Conservation (phyloP, 768 basidiomycete species). For the Holtermannia corniformis region DNA sequence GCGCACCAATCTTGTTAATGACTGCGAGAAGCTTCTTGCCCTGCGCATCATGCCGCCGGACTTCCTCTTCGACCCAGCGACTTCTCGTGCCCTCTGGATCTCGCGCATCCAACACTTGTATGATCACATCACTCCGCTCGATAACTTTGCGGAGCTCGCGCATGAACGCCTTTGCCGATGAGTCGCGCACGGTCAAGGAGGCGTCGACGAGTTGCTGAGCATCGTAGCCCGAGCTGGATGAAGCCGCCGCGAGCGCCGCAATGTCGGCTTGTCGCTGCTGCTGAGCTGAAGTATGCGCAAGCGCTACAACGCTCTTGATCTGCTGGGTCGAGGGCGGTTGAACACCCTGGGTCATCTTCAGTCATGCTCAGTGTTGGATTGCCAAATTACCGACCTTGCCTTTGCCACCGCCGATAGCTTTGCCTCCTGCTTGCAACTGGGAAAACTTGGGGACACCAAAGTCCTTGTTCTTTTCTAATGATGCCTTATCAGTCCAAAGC, state of each 20-base stretch:
- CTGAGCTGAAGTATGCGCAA: not conserved
- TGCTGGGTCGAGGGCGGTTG: not conserved
- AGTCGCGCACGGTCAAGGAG: constrained; percentile 38
- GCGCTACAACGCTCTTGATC: not conserved
- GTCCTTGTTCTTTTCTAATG: constrained; percentile 56
- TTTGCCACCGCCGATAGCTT: constrained; percentile 19
- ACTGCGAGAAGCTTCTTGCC: constrained; percentile 90
- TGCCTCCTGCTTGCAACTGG: constrained; percentile 51
- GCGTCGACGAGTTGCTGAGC: constrained; percentile 31
- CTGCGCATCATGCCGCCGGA: constrained; percentile 68
- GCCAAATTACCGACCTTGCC: constrained; percentile 15
- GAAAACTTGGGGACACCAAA: constrained; percentile 78
- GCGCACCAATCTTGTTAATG: constrained; percentile 89
- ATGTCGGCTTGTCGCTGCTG: constrained; percentile 5
- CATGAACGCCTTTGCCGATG: constrained; percentile 50
- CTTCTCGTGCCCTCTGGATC: constrained; percentile 93
- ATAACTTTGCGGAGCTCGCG: constrained; percentile 82
- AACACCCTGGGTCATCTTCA: not conserved
- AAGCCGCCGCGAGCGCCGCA: constrained; percentile 1
- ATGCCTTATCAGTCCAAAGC: not conserved
- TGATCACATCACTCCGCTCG: constrained; percentile 80
- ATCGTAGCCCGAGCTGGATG: constrained; percentile 1
- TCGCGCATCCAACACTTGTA: constrained; percentile 74
- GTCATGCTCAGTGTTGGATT: not conserved
- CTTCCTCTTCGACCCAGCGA: constrained; percentile 87